Evolutionary conservation across 495 filamentous ascomycete genomes (phyloP), one percentile per base, ranked within the genome.

Genomic region (Neurospora hispaniola): DNA sequence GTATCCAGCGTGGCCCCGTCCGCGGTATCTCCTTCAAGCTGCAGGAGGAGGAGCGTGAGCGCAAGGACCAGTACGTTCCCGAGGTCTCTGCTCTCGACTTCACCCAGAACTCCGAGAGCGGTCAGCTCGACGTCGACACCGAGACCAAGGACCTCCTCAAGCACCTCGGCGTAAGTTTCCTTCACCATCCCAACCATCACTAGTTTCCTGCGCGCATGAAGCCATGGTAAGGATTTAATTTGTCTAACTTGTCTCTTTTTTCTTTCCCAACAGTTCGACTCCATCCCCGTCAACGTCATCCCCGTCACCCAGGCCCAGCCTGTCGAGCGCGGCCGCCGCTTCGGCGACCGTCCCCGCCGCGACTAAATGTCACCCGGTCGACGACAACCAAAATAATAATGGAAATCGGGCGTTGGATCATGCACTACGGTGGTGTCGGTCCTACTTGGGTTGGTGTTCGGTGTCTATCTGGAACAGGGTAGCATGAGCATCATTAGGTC

Each of bases 21-120:
- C 96, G 96, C 80, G 96, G 96, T 89, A 99, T 99, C 86, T 98
- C 96, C 84, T 99, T 99, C 93, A 99, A 98, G 90, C 91, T 99
- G 71, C 96, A 99, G 88, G 96, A 99, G 88, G 96, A 98, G 88
- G 96, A 98, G 89, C 92, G 96, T 88, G 96, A 99, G 88, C 91
- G 96, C 81, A 99, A 99, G 92, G 96, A 99, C 89, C 96, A 99
- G 90, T 99, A 97, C 87, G 96, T 99, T 75, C 96, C 96, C 77
- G 96, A 99, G 86, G 87, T 99, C 78, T 98, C 96, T 54, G 96
- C 96, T 79, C 92, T 99, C 82, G 96, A 98, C 88, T 96, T 97
- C 87, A 90, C 90, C 78, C 92, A 95, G 87, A 90, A 90, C 81
- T 90, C 89, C 80, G 96, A 98, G 87, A 90, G 86, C 80, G 96